A percentile compares a stretch with the other conserved stretches of the same genome.
Conservation (phyloP, 2,329 filamentous ascomycete species). For the Leptographium flavum region DNA sequence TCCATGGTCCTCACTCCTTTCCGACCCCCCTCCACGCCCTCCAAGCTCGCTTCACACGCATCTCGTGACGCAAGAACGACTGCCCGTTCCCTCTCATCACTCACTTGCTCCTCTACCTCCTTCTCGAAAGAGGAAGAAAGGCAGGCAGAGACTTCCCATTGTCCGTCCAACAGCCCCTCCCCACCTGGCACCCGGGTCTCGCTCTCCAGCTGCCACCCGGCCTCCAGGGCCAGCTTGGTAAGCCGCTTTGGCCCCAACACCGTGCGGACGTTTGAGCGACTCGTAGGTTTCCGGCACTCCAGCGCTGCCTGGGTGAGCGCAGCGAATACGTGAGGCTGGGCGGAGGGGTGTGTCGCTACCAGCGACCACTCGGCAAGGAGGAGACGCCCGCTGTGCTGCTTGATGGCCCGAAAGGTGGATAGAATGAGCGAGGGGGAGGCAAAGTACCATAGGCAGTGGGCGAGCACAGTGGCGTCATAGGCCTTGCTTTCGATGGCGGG, state of each 20-base stretch:
- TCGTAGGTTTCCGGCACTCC: slow-evolving; percentile 24
- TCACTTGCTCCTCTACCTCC: slow-evolving; percentile 17
- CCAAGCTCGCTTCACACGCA: slow-evolving; percentile 13
- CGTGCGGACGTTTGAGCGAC: slow-evolving; percentile 31
- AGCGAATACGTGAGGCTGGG: slow-evolving; percentile 36
- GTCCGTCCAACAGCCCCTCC: slow-evolving; percentile 27
- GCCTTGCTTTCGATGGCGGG: neutral
- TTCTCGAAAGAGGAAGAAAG: slow-evolving; percentile 17
- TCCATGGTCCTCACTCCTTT: slow-evolving; percentile 11
- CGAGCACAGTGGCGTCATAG: slow-evolving; percentile 29
- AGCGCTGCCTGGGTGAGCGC: slow-evolving; percentile 27
- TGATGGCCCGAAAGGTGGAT: slow-evolving; percentile 21
- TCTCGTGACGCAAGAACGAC: slow-evolving; percentile 19
- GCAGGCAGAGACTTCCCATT: slow-evolving; percentile 28
- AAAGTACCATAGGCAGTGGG: slow-evolving; percentile 42
- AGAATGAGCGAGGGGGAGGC: slow-evolving; percentile 20
- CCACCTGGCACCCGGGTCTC: slow-evolving; percentile 23
- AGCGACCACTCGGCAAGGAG: slow-evolving; percentile 33
- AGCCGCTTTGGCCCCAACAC: slow-evolving; percentile 28
- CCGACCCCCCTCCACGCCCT: slow-evolving; percentile 7
- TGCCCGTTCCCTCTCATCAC: slow-evolving; percentile 15
- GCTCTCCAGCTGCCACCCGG: slow-evolving; percentile 22
- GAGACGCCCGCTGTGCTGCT: slow-evolving; percentile 19
- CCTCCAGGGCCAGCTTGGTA: slow-evolving; percentile 18
- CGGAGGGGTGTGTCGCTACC: slow-evolving; percentile 21